A percentile compares a stretch with the other conserved stretches of the same genome.
Evolutionary conservation across 2,329 filamentous ascomycete species (phyloP).

Genomic region (Diplodia scrobiculata): DNA sequence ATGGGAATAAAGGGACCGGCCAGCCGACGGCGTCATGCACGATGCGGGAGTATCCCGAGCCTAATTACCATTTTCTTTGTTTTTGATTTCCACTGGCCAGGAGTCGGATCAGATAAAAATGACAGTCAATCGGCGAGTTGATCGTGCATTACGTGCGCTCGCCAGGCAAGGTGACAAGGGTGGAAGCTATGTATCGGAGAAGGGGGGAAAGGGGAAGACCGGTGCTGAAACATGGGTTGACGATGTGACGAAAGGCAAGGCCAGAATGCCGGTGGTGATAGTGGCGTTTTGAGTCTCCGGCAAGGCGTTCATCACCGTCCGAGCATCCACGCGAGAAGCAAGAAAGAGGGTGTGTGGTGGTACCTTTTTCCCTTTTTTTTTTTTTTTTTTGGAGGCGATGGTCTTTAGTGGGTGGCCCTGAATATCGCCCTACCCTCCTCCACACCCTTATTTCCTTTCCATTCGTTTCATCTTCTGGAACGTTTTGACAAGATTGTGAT

Average conservation of each 20-base stretch:
- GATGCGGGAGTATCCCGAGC: conserved; percentile 2
- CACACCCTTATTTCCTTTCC: not conserved
- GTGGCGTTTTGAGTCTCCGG: not conserved
- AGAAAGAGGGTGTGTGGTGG: not conserved
- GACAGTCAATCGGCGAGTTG: not conserved
- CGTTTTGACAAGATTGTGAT: not conserved
- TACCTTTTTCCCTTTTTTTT: not conserved
- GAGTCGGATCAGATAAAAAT: not conserved
- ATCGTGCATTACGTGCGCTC: not conserved
- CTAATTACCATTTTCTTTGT: not conserved
- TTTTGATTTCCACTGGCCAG: not conserved
- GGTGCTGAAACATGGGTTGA: not conserved
- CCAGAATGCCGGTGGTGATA: conserved; percentile 16
- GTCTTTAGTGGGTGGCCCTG: not conserved
- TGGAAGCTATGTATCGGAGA: not conserved
- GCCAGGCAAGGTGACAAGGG: not conserved
- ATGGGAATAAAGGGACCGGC: conserved; percentile 9
- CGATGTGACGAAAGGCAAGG: not conserved
- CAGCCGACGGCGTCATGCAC: not conserved
- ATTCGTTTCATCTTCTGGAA: not conserved
- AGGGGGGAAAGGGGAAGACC: not conserved
- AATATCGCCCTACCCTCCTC: not conserved
- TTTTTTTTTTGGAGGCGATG: not conserved
- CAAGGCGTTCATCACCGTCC: not conserved
- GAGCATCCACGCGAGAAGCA: conserved; percentile 9